These are phyloP conservation scores for Phytopythium ostracodes DNA, from an alignment of 352 stramenopile species.

Conservation along the genomic window DNA sequence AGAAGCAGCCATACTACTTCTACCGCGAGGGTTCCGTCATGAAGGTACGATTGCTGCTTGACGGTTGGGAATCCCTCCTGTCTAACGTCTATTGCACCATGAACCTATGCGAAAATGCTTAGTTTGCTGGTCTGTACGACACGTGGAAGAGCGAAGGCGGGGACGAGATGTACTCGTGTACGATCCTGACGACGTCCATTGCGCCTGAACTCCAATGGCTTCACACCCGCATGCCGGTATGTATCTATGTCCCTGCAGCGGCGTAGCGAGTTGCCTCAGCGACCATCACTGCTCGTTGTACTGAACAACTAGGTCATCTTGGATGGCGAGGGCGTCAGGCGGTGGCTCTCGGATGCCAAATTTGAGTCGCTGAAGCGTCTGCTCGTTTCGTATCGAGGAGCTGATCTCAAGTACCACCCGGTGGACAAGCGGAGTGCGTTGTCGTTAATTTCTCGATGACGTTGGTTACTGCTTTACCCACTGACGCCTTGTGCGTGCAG, in stretches of 20 bases:
- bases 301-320: slow-evolving; percentile 53
- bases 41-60: slow-evolving; percentile 30
- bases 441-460: too few relatives aligned
- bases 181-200: slow-evolving; percentile 82
- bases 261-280: background rate
- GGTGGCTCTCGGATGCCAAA: slow-evolving; percentile 63
- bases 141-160: slow-evolving; percentile 65
- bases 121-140: slow-evolving; percentile 88
- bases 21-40: slow-evolving; percentile 37
- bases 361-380: slow-evolving; percentile 55
- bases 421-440: slow-evolving; percentile 68
- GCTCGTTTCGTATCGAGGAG: slow-evolving; percentile 38
- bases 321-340: slow-evolving; percentile 44
- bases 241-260: background rate
- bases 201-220: slow-evolving; percentile 71
- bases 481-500: slow-evolving; percentile 17
- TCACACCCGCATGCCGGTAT: slow-evolving; percentile 84
- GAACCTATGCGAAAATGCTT: background rate
- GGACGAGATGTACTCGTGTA: slow-evolving; percentile 76
- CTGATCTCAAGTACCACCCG: slow-evolving; percentile 68
- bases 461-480: background rate
- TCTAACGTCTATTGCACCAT: background rate
- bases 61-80: background rate
- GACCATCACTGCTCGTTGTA: background rate
- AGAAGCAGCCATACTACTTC: slow-evolving; percentile 91